Percentiles rank a stretch among this genome's conserved stretches.
These are phyloP conservation scores for Collybia mongolica DNA, from an alignment of 768 basidiomycete genomes.

Conservation along the genomic window DNA sequence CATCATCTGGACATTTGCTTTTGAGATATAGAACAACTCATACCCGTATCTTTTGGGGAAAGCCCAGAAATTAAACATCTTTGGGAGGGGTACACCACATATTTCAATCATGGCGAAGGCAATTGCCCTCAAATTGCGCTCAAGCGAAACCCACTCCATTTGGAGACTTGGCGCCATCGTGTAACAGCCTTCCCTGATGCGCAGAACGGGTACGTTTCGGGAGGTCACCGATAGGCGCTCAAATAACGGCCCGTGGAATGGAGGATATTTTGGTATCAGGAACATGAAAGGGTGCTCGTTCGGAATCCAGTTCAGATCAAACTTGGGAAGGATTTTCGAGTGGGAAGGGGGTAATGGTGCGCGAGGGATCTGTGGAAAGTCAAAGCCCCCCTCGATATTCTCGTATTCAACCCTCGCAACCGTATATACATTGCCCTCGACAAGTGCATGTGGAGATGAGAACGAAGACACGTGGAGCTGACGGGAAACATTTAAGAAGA, in stretches of 20 bases:
- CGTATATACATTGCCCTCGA: too few species aligned
- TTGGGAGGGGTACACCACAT: neutral
- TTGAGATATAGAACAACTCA: neutral
- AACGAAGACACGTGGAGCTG: too few species aligned
- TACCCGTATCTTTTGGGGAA: slow-evolving; percentile 6
- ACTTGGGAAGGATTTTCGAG: too few species aligned
- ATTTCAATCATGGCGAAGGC: slow-evolving; percentile 4
- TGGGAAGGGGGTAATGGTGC: too few species aligned
- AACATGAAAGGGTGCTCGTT: neutral
- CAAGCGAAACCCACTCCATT: slow-evolving; percentile 2
- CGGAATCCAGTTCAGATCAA: too few species aligned
- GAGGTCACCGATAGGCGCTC: neutral
- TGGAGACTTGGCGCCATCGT: neutral
- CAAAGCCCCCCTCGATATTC: too few species aligned
- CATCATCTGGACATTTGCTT: neutral
- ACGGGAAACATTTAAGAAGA: too few species aligned
- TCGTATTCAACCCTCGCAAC: too few species aligned
- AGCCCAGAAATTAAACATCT: slow-evolving; percentile 3
- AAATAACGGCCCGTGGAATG: slow-evolving; percentile 3
- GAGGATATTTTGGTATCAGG: neutral
- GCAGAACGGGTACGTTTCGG: neutral
- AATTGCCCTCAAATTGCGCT: slow-evolving; percentile 4
- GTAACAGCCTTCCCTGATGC: neutral
- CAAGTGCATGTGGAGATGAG: too few species aligned
- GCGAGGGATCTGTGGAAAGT: too few species aligned